These are phyloP conservation scores for Fomitiporia mediterranea DNA, from an alignment of 1,284 basidiomycete species.

Conservation along the genomic window DNA sequence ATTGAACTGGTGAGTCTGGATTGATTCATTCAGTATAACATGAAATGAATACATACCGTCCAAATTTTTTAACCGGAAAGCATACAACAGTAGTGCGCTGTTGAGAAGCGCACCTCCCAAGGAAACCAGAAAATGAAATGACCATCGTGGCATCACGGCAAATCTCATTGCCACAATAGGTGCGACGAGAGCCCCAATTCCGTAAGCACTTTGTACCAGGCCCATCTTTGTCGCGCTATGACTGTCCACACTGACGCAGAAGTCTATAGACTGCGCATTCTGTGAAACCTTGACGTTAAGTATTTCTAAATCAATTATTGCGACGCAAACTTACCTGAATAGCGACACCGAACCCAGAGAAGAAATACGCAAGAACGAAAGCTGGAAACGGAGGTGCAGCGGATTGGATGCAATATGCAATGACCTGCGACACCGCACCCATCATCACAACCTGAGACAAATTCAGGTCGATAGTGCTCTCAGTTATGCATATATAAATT, in stretches of 20 bases:
- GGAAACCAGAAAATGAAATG: conserved; percentile 61
- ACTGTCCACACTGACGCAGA: conserved; percentile 42
- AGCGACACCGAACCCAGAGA: conserved; percentile 21
- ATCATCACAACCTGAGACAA: background rate
- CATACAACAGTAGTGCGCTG: conserved; percentile 35
- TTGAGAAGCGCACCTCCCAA: conserved; percentile 51
- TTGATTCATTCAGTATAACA: background rate
- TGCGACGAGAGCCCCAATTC: conserved; percentile 51
- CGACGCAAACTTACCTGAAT: conserved; percentile 23
- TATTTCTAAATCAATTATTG: background rate
- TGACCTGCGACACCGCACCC: conserved; percentile 27
- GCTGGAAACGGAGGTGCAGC: conserved; percentile 38
- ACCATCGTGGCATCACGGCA: conserved; percentile 45
- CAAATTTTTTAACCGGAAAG: conserved; percentile 54
- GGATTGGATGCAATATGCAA: conserved; percentile 35
- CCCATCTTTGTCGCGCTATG: conserved; percentile 46
- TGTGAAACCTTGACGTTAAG: conserved; percentile 24
- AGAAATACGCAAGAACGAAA: conserved; percentile 24
- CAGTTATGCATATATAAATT: conserved; percentile 7
- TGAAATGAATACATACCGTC: conserved; percentile 37
- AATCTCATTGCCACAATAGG: conserved; percentile 66
- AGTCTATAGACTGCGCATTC: conserved; percentile 56
- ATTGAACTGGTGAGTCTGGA: background rate
- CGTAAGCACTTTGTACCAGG: conserved; percentile 49
- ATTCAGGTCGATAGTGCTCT: background rate